These are phyloP conservation scores for Populus euphratica DNA, from an alignment of 345 rosid species.

Conservation along the genomic window DNA sequence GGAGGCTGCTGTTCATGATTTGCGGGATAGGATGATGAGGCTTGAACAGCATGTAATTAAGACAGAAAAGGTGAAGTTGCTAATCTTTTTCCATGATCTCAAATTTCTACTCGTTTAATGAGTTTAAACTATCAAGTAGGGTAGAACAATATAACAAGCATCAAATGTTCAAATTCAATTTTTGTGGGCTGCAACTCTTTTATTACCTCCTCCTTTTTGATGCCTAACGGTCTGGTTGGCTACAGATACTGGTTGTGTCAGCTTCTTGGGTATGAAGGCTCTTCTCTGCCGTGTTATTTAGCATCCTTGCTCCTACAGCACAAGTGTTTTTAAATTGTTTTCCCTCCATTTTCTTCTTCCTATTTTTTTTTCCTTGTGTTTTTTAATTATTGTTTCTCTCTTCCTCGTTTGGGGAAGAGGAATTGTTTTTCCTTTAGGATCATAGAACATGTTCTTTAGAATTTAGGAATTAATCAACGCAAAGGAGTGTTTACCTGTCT, in stretches of 20 bases:
- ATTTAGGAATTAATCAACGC: background rate
- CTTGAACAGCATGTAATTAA: slow-evolving; percentile 37
- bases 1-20: slow-evolving; percentile 25
- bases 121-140: background rate
- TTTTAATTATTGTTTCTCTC: background rate
- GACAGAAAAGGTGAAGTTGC: slow-evolving; percentile 39
- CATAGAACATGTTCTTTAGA: background rate
- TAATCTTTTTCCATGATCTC: slow-evolving; percentile 1
- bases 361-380: background rate
- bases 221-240: background rate
- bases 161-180: background rate
- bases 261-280: background rate
- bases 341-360: background rate
- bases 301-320: background rate
- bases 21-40: slow-evolving; percentile 32
- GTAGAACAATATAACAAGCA: background rate
- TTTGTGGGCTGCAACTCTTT: background rate
- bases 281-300: background rate
- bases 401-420: background rate
- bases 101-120: background rate
- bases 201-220: background rate
- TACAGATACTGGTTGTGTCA: background rate
- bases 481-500: background rate
- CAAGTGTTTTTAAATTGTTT: background rate
- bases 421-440: background rate